A percentile compares a stretch with the other conserved stretches of the same genome.
Conservation (phyloP, 2,329 filamentous ascomycete genomes). For the Fusarium anguioides region DNA sequence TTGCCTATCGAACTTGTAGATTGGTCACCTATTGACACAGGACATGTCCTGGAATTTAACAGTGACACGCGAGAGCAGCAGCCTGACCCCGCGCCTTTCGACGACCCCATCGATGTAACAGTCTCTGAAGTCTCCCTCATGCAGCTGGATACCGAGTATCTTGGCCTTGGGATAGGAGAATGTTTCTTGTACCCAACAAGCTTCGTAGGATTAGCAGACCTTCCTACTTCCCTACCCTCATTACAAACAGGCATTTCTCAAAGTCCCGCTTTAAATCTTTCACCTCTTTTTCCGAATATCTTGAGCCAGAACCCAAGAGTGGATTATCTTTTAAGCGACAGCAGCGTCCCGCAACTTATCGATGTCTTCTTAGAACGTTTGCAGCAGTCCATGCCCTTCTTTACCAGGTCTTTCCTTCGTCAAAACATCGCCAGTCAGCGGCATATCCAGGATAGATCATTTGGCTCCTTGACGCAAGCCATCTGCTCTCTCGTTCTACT, state of each 20-base stretch:
- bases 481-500: background rate
- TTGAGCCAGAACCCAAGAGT: background rate
- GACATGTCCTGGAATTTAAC: background rate
- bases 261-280: accelerated
- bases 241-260: accelerated
- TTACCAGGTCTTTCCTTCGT: background rate
- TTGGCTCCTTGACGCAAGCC: background rate
- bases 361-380: background rate
- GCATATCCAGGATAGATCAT: background rate
- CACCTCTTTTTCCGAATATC: background rate
- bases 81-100: accelerated
- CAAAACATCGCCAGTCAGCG: background rate
- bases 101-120: background rate
- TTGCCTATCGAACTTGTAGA: accelerated
- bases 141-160: background rate
- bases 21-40: background rate
- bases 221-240: accelerated
- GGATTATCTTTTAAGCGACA: background rate
- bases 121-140: too few species aligned
- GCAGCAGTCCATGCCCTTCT: background rate
- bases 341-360: background rate
- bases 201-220: background rate
- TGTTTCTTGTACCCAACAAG: background rate
- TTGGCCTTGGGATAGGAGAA: background rate
- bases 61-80: background rate